phyloP scores from a whole-genome alignment of 2,329 filamentous ascomycete species.

The Basipetospora chlamydospora region DNA sequence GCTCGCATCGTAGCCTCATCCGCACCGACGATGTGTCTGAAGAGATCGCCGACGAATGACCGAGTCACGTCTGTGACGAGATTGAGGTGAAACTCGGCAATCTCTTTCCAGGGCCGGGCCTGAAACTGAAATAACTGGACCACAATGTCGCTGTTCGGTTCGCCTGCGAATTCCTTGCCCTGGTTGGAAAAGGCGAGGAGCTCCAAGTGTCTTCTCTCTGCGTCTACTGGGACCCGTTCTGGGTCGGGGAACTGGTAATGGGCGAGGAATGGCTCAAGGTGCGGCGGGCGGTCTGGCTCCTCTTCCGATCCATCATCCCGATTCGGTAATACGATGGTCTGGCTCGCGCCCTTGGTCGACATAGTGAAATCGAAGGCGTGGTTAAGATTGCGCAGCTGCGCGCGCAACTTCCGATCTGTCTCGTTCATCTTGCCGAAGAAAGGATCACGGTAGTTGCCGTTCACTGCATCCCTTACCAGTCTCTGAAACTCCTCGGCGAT shows the following conservation, averaged over 20 bases:
- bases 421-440: conserved; percentile 20
- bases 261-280: conserved; percentile 16
- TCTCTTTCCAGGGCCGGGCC: conserved; percentile 21
- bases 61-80: conserved; percentile 15
- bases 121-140: conserved; percentile 25
- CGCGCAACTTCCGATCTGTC: conserved; percentile 14
- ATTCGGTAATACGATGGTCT: conserved; percentile 10
- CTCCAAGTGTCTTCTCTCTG: conserved; percentile 9
- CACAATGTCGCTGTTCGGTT: conserved; percentile 20
- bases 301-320: neutral
- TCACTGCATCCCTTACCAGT: conserved; percentile 14
- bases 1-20: conserved; percentile 9
- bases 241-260: conserved; percentile 18
- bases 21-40: conserved; percentile 17
- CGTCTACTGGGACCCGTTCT: conserved; percentile 5
- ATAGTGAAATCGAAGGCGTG: conserved; percentile 16
- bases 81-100: conserved; percentile 21
- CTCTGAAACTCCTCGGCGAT: conserved; percentile 21
- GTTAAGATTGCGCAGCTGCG: conserved; percentile 16
- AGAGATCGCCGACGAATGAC: conserved; percentile 21
- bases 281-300: conserved; percentile 9
- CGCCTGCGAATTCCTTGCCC: conserved; percentile 25
- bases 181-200: conserved; percentile 20
- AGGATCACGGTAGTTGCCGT: conserved; percentile 16
- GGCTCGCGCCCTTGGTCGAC: conserved; percentile 11